Evolutionary conservation across 164 flowering plant species (phyloP).

Genomic region (Cinnamomum micranthum): DNA sequence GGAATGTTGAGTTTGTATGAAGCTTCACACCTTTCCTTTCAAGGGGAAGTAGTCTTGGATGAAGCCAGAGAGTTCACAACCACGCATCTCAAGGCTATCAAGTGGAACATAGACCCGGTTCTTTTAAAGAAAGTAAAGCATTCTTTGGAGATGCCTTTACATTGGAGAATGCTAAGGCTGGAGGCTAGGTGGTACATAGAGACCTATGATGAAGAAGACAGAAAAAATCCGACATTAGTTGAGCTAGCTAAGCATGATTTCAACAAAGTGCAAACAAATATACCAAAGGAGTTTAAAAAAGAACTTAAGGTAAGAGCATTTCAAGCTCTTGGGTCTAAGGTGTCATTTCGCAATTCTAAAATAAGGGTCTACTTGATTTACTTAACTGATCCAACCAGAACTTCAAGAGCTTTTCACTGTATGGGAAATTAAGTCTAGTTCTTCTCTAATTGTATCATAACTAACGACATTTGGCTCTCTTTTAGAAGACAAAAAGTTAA

Average conservation of each 20-base stretch:
- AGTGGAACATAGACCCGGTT: slow-evolving; percentile 9
- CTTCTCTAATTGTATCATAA: no score
- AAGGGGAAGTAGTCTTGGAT: slow-evolving; percentile 30
- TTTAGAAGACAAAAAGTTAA: no score
- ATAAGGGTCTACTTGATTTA: no score
- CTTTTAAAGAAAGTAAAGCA: slow-evolving; percentile 16
- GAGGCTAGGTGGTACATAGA: slow-evolving; percentile 34
- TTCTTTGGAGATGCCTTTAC: slow-evolving; percentile 32
- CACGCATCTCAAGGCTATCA: slow-evolving; percentile 8
- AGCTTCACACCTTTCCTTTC: slow-evolving; percentile 30
- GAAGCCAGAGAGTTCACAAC: slow-evolving; percentile 25
- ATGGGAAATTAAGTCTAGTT: no score
- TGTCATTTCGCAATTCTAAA: no score
- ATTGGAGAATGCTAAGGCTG: slow-evolving; percentile 31
- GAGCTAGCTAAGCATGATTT: slow-evolving; percentile 41
- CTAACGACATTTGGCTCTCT: no score
- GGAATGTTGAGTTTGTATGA: slow-evolving; percentile 37
- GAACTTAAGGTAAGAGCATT: not conserved
- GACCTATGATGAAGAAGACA: slow-evolving; percentile 6
- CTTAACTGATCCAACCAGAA: no score
- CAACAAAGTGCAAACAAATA: slow-evolving; percentile 37
- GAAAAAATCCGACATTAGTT: slow-evolving; percentile 17
- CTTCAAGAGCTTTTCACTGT: no score
- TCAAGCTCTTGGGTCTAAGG: not conserved
- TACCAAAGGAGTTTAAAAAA: slow-evolving; percentile 29